Evolutionary conservation across 108 stramenopile genomes (phyloP).

Genomic region (Craspedostauros australis): DNA sequence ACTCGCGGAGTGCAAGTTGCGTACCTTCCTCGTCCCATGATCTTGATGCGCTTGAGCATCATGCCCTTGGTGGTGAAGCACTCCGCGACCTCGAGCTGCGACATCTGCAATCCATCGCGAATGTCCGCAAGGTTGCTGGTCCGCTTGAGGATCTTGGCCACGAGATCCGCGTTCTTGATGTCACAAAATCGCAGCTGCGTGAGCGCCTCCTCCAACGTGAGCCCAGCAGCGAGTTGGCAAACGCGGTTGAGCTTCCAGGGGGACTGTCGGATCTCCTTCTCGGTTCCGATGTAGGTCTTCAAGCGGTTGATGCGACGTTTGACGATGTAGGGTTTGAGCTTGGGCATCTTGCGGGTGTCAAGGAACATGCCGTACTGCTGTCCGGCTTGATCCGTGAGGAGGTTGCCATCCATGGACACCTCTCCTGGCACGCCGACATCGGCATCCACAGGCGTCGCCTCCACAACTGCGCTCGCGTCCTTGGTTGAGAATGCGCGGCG

Average conservation of each 20-base stretch:
- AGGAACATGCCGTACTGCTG: slow-evolving; percentile 19
- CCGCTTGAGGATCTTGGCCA: slow-evolving; percentile 58
- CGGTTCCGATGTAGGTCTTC: slow-evolving; percentile 54
- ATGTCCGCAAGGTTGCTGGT: slow-evolving; percentile 72
- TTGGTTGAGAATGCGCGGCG: too few relatives aligned
- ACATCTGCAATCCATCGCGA: slow-evolving; percentile 57
- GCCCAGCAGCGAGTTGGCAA: slow-evolving; percentile 65
- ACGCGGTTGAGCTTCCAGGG: slow-evolving; percentile 75
- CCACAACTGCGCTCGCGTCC: too few relatives aligned
- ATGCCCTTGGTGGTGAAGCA: slow-evolving; percentile 74
- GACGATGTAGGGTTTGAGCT: slow-evolving; percentile 72
- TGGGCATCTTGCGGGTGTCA: slow-evolving; percentile 38
- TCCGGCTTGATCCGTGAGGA: slow-evolving; percentile 16
- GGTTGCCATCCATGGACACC: too few relatives aligned
- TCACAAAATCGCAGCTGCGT: slow-evolving; percentile 68
- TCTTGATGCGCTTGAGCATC: slow-evolving; percentile 67
- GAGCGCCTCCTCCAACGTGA: slow-evolving; percentile 73
- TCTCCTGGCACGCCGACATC: too few relatives aligned
- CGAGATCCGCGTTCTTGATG: slow-evolving; percentile 54
- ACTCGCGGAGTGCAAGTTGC: slow-evolving; percentile 19
- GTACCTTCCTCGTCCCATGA: slow-evolving; percentile 75
- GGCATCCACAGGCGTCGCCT: too few relatives aligned
- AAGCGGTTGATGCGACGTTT: slow-evolving; percentile 40
- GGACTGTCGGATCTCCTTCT: slow-evolving; percentile 62
- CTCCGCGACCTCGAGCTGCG: slow-evolving; percentile 79